Base-by-base conservation (phyloP, 345 rosid genomes). In the Linum lewisii region DNA sequence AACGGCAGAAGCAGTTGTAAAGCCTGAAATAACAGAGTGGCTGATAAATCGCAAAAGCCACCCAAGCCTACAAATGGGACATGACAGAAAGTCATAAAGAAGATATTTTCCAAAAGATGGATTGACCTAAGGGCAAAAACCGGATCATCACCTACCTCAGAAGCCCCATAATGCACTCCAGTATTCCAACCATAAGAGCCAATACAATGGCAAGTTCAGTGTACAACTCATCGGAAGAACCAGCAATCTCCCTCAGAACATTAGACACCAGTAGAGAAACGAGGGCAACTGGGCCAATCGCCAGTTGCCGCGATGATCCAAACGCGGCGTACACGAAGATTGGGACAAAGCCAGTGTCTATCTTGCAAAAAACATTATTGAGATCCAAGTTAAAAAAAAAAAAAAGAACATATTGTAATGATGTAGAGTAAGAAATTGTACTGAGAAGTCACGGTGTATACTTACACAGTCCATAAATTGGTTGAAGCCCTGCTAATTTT, bases 21-120 rank as follows among this genome's bases (percentile, higher is more conserved):
- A 94, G 70, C 97, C 99, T 75, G 99, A 94, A 66, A 90, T 94
- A 67, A 94, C 99, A 45, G 99, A 86, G 75, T 87, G 99, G 71
- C 99, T 90, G 69, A 94, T 87, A 81, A 94, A 94, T 65, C 99
- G 97, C 63, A 94, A 82, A 63, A 94, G 81, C 99, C 99, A 94
- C 62, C 99, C 99, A 72, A 94, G 97, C 84, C 99, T 94, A 69
- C 23, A 60, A 42, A 42, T 11, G 18, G 38, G 14, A 42, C 14
- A 42, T 7, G 14, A 42, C 47, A 11, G 18, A 42, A 0, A 11
- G 47, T 42, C 47, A 7, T 4, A 42, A 42, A 42, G 47, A 42
- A 11, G 4, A 42, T 42, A 42, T 11, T 16, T 42, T 11, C 2
- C 15, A 8, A 42, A 10, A 38, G 47, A 42, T 11, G 47, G 47